Evolutionary conservation across 2,329 filamentous ascomycete species (phyloP).

Genomic region (Fusarium succisae): DNA sequence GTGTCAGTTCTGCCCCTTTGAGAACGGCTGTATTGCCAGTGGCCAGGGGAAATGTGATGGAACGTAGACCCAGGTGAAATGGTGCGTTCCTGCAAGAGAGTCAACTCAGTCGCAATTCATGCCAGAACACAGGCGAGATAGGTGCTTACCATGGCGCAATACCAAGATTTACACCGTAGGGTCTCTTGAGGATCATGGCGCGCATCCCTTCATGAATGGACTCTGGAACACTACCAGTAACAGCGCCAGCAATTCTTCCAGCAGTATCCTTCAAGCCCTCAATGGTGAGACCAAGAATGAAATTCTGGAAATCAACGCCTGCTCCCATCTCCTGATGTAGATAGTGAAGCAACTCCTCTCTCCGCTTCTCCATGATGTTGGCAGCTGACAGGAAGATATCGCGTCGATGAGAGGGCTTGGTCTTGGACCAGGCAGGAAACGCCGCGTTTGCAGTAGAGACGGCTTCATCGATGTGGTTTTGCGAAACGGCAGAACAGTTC

Average conservation of each 20-base stretch:
- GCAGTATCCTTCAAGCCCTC: slow-evolving; percentile 49
- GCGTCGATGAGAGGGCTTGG: slow-evolving; percentile 5
- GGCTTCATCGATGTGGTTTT: slow-evolving; percentile 1
- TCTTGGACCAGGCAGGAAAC: slow-evolving; percentile 9
- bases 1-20: background rate
- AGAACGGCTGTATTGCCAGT: background rate
- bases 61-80: background rate
- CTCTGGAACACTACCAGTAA: slow-evolving; percentile 43
- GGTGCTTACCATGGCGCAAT: slow-evolving; percentile 4
- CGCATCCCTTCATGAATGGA: slow-evolving; percentile 30
- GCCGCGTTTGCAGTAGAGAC: slow-evolving; percentile 1
- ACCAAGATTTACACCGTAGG: slow-evolving; percentile 21
- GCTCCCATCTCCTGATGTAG: slow-evolving; percentile 21
- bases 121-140: background rate
- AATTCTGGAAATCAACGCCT: slow-evolving; percentile 22
- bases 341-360: background rate
- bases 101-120: background rate
- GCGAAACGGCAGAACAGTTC: slow-evolving; percentile 7
- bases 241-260: slow-evolving; percentile 43
- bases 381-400: slow-evolving; percentile 17
- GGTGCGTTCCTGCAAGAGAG: background rate
- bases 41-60: background rate
- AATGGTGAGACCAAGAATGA: slow-evolving; percentile 45
- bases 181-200: slow-evolving; percentile 19
- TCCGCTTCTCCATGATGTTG: slow-evolving; percentile 3